Evolutionary conservation across 1,284 basidiomycete species (phyloP).

Genomic region (Cryptococcus sp.): DNA sequence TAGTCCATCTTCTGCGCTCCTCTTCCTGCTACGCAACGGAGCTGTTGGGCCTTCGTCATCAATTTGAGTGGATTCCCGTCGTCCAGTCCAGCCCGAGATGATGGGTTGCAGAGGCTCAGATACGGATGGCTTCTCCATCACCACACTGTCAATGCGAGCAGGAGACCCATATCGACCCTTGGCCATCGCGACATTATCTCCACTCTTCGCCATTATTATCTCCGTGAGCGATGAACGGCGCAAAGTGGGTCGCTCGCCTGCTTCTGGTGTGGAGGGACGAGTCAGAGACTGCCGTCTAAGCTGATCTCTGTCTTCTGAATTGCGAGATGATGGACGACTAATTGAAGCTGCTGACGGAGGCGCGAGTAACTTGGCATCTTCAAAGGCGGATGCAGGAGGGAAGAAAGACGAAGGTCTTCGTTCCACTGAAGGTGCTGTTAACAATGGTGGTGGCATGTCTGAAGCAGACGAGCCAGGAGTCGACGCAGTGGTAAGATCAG

Average conservation of each 20-base stretch:
- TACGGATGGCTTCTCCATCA: slow-evolving; percentile 12
- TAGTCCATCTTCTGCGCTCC: slow-evolving; percentile 4
- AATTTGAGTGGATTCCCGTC: slow-evolving; percentile 37
- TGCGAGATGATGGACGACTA: slow-evolving; percentile 11
- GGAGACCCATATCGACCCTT: slow-evolving; percentile 12
- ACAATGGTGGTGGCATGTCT: slow-evolving; percentile 22
- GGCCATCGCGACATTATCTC: slow-evolving; percentile 38
- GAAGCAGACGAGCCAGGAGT: slow-evolving; percentile 1
- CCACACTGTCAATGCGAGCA: slow-evolving; percentile 1
- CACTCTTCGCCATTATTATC: slow-evolving; percentile 42
- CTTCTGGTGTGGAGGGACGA: slow-evolving; percentile 32
- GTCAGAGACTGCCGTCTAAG: slow-evolving; percentile 24
- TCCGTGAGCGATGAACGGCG: slow-evolving; percentile 43
- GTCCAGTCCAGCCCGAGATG: slow-evolving; percentile 7
- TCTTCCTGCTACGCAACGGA: slow-evolving; percentile 17
- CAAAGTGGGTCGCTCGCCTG: slow-evolving; percentile 4
- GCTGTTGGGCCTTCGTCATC: slow-evolving; percentile 12
- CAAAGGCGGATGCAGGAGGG: slow-evolving; percentile 4
- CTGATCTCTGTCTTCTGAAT: slow-evolving; percentile 6
- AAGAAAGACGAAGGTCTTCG: slow-evolving; percentile 8
- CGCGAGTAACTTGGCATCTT: slow-evolving; percentile 5
- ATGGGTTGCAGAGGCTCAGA: slow-evolving; percentile 12
- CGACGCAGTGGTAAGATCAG: slow-evolving; percentile 33
- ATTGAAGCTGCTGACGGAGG: slow-evolving; percentile 6
- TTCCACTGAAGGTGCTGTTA: slow-evolving; percentile 7